These are phyloP conservation scores for Populus tomentosa DNA, from an alignment of 441 rosid species.

Conservation along the genomic window DNA sequence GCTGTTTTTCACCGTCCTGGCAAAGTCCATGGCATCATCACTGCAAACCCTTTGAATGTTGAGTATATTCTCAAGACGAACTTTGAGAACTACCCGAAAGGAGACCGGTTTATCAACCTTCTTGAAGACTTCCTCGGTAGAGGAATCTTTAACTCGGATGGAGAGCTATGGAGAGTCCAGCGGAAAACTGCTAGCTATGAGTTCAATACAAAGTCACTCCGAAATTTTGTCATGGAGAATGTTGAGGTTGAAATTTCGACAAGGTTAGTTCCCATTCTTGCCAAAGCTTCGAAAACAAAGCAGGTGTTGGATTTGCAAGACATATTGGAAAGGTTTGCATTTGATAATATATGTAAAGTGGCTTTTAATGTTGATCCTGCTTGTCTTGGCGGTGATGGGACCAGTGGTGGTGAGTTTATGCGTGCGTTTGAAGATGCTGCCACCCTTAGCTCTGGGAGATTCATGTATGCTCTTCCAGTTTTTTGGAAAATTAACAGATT, in stretches of 20 bases:
- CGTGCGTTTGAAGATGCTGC: slow-evolving; percentile 47
- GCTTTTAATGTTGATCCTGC: slow-evolving; percentile 48
- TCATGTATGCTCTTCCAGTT: slow-evolving; percentile 13
- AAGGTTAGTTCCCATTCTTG: slow-evolving; percentile 33
- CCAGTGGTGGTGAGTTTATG: slow-evolving; percentile 31
- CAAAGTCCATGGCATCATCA: slow-evolving; percentile 31
- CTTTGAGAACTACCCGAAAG: slow-evolving; percentile 50
- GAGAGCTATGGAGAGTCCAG: slow-evolving; percentile 45
- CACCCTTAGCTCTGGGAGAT: slow-evolving; percentile 32
- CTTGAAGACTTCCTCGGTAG: slow-evolving; percentile 49
- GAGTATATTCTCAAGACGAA: slow-evolving; percentile 45
- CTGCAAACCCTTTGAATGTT: slow-evolving; percentile 39
- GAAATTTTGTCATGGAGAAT: slow-evolving; percentile 33
- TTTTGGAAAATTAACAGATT: slow-evolving; percentile 21
- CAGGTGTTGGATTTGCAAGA: slow-evolving; percentile 44
- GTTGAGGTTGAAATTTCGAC: slow-evolving; percentile 31
- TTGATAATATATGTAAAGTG: slow-evolving; percentile 53
- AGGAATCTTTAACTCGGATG: slow-evolving; percentile 61
- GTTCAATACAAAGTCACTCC: slow-evolving; percentile 43
- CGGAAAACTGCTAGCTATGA: slow-evolving; percentile 55
- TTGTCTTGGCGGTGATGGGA: slow-evolving; percentile 29
- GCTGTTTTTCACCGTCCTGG: slow-evolving; percentile 33
- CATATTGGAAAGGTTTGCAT: slow-evolving; percentile 39
- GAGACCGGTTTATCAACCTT: slow-evolving; percentile 20
- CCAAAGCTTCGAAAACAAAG: slow-evolving; percentile 11